Percentiles rank a stretch among this genome's conserved stretches.
Evolutionary conservation across 805 yeast genomes (phyloP).

Genomic region (Osmozyma mogii): DNA sequence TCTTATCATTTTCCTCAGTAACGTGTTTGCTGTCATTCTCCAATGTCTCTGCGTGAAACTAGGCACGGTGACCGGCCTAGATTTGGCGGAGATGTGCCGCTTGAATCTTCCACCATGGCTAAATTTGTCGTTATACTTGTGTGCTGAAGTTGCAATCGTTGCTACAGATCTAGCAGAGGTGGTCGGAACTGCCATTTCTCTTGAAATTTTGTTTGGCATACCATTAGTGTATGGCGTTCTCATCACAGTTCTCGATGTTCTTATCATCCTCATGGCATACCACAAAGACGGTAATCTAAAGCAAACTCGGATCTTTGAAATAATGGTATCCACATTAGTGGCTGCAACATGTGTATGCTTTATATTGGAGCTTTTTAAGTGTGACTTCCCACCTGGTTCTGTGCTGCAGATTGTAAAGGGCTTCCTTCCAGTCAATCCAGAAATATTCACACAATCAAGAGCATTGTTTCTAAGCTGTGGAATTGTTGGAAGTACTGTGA

Average conservation of each 20-base stretch:
- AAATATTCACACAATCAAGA: slow-evolving; percentile 25
- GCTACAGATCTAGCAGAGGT: slow-evolving; percentile 94
- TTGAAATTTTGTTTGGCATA: slow-evolving; percentile 66
- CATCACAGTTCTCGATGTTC: slow-evolving; percentile 74
- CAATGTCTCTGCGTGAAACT: slow-evolving; percentile 79
- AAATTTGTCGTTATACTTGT: slow-evolving; percentile 52
- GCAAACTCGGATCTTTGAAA: slow-evolving; percentile 70
- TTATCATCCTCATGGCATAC: slow-evolving; percentile 71
- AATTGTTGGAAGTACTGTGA: slow-evolving; percentile 39
- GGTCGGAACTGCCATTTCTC: slow-evolving; percentile 84
- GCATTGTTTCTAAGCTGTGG: slow-evolving; percentile 39
- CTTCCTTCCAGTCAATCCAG: slow-evolving; percentile 48
- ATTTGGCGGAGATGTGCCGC: slow-evolving; percentile 79
- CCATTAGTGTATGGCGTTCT: slow-evolving; percentile 72
- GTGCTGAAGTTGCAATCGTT: slow-evolving; percentile 81
- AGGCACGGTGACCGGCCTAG: slow-evolving; percentile 86
- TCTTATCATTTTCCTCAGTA: slow-evolving; percentile 68
- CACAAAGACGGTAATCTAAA: slow-evolving; percentile 66
- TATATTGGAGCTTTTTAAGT: slow-evolving; percentile 54
- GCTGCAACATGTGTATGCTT: slow-evolving; percentile 71
- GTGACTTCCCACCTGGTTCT: slow-evolving; percentile 43
- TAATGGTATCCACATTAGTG: slow-evolving; percentile 65
- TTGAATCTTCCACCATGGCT: slow-evolving; percentile 60
- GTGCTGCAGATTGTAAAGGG: slow-evolving; percentile 51
- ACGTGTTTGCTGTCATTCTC: slow-evolving; percentile 72